Percentiles rank a stretch among this genome's conserved stretches.
phyloP scores from a whole-genome alignment of 352 stramenopile species.

The Detonula confervacea region DNA sequence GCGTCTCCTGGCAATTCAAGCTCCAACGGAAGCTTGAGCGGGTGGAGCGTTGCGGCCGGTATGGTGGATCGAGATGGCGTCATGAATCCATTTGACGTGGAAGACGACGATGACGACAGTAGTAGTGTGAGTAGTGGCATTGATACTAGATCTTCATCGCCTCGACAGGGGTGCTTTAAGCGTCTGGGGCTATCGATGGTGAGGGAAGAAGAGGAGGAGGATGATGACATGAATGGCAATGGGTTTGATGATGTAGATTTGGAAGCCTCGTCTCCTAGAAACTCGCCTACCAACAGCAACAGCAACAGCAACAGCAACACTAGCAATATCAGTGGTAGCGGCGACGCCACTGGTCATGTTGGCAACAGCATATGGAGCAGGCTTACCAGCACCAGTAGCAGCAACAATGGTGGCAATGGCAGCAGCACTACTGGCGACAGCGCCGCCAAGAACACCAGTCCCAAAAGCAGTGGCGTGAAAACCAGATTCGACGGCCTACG shows the following conservation, averaged over 20 bases:
- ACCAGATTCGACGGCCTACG: too few relatives aligned
- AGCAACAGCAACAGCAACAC: constrained; percentile 3
- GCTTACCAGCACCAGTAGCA: background rate
- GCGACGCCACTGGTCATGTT: too few relatives aligned
- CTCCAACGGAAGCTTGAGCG: constrained; percentile 22
- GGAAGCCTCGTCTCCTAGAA: constrained; percentile 28
- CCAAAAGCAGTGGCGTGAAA: too few relatives aligned
- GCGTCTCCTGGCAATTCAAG: constrained; percentile 33
- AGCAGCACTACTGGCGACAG: background rate
- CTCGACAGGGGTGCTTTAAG: constrained; percentile 11
- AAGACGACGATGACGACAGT: constrained; percentile 15
- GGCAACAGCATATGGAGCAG: too few relatives aligned
- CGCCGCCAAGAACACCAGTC: background rate
- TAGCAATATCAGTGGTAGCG: too few relatives aligned
- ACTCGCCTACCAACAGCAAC: background rate
- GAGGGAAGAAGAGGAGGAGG: constrained; percentile 13
- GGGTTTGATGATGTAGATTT: constrained; percentile 51
- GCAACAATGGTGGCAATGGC: background rate
- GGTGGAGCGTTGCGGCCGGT: constrained; percentile 27
- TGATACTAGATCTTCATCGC: background rate
- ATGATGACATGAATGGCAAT: background rate
- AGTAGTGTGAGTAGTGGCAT: background rate
- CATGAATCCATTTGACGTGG: constrained; percentile 39
- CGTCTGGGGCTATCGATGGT: constrained; percentile 27
- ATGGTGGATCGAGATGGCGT: constrained; percentile 28